A percentile compares a stretch with the other conserved stretches of the same genome.
Evolutionary conservation across 768 basidiomycete species (phyloP).

Genomic region (Boletus subcaerulescens): DNA sequence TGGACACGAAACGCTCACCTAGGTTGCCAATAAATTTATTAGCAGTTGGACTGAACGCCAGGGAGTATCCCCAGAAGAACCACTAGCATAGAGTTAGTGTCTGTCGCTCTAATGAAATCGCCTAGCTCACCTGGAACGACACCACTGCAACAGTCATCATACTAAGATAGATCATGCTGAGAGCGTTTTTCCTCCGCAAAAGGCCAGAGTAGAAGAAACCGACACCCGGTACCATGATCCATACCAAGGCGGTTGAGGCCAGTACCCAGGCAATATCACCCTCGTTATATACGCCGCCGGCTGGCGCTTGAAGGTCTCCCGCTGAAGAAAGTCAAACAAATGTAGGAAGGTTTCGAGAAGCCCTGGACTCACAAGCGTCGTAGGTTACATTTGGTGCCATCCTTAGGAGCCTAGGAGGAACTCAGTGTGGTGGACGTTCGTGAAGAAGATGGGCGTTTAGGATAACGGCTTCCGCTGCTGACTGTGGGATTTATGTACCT

Average conservation of each 20-base stretch:
- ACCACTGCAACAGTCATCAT: constrained; percentile 77
- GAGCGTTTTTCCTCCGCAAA: constrained; percentile 87
- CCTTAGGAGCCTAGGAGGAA: constrained; percentile 5
- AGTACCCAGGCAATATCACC: constrained; percentile 73
- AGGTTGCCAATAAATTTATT: constrained; percentile 82
- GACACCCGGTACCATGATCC: constrained; percentile 82
- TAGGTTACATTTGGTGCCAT: constrained; percentile 45
- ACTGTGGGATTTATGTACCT: constrained; percentile 21
- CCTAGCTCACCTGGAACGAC: constrained; percentile 77
- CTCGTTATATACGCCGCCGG: constrained; percentile 44
- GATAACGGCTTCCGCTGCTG: constrained; percentile 16
- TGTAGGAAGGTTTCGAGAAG: too few species aligned
- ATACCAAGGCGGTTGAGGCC: constrained; percentile 75
- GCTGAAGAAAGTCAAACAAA: constrained; percentile 25
- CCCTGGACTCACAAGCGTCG: constrained; percentile 34
- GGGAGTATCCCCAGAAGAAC: constrained; percentile 97
- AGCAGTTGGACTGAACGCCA: constrained; percentile 82
- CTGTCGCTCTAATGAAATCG: constrained; percentile 23
- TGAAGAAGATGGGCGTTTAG: constrained; percentile 2
- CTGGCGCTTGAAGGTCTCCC: constrained; percentile 29
- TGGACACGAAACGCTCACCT: constrained; percentile 40
- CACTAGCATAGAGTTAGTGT: constrained; percentile 47
- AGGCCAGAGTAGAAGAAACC: constrained; percentile 92
- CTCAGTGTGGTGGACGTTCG: constrained; percentile 1
- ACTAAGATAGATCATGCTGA: constrained; percentile 83